Base-by-base conservation (phyloP, 129 eudicot genomes). In the Erigeron canadensis region DNA sequence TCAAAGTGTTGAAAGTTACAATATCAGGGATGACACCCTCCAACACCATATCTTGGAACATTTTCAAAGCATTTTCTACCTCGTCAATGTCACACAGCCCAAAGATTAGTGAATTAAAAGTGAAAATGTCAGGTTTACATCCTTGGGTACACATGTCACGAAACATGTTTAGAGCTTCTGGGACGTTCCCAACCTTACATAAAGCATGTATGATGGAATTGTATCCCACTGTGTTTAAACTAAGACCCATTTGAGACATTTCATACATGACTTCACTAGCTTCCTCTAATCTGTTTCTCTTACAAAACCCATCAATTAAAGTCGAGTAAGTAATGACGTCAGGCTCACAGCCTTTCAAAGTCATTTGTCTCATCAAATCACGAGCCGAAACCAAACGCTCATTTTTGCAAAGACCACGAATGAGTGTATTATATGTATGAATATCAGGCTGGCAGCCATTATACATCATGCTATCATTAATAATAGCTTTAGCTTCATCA, bases 1-100 rank as follows among this genome's bases (percentile, higher is more conserved):
- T 95, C 73, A 95, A 67, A 12, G 97, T 95, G 75, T 95, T 95
- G 81, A 88, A 95, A 21, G 99, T 95, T 39, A 88, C 84, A 8
- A 87, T 77, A 77, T 95, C 85, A 0, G 99, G 95, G 79, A 95
- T 78, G 51, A 90, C 87, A 74, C 99, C 99, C 65, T 95, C 97
- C 76, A 79, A 79, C 45, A 86, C 63, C 99, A 95, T 95, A 80
- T 90, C 94, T 61, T 82, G 84, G 45, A 84, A 84, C 80, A 88
- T 54, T 45, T 70, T 67, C n/a, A 90, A 69, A 18, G 97, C 99
- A 41, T 84, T 90, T 56, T 95, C 87, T 84, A 88, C 81, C 72
- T 71, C 81, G 54, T 84, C 89, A 51, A 75, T 63, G 74, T 75
- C 88, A 80, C 96, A 86, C 51, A 95, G 58, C 75, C 99, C 99